Conservation (phyloP, 2,329 filamentous ascomycete species). For the Colletotrichum falcatum region DNA sequence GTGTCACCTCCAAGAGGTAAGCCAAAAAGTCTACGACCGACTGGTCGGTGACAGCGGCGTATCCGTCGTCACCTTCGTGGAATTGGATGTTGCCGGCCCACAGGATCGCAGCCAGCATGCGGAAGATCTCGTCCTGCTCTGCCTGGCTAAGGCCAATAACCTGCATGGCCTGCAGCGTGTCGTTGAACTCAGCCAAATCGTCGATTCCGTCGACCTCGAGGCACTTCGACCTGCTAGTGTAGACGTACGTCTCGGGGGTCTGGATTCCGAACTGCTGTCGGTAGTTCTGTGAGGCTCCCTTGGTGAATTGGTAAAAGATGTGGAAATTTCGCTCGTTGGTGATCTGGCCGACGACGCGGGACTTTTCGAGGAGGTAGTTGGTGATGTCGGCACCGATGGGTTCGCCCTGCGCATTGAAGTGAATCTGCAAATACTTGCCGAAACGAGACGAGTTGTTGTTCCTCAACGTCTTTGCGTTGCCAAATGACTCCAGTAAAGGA, state of each 20-base stretch:
- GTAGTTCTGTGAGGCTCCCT: constrained; percentile 89
- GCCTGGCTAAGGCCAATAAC: constrained; percentile 88
- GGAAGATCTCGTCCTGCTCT: constrained; percentile 97
- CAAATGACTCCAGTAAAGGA: constrained; percentile 95
- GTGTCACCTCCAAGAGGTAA: constrained; percentile 89
- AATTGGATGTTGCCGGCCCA: constrained; percentile 98
- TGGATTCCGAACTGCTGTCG: constrained; percentile 91
- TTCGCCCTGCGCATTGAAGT: constrained; percentile 93
- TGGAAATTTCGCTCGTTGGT: constrained; percentile 97
- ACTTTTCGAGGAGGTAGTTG: constrained; percentile 97
- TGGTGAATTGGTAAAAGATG: constrained; percentile 99
- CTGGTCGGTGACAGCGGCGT: constrained; percentile 87
- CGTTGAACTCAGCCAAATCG: constrained; percentile 87
- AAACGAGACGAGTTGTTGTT: constrained; percentile 99
- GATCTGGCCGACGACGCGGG: constrained; percentile 94
- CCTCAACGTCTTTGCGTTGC: constrained; percentile 95
- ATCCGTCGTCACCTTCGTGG: constrained; percentile 87
- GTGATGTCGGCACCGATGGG: constrained; percentile 97
- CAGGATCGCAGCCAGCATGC: constrained; percentile 89
- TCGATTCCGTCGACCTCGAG: constrained; percentile 95
- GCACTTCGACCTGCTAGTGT: constrained; percentile 95
- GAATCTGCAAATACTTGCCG: constrained; percentile 97
- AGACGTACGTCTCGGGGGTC: constrained; percentile 90
- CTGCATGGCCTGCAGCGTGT: constrained; percentile 94
- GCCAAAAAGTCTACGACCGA: constrained; percentile 95